phyloP scores from a whole-genome alignment of 352 stramenopile species.

The Phytopythium kandeliae region DNA sequence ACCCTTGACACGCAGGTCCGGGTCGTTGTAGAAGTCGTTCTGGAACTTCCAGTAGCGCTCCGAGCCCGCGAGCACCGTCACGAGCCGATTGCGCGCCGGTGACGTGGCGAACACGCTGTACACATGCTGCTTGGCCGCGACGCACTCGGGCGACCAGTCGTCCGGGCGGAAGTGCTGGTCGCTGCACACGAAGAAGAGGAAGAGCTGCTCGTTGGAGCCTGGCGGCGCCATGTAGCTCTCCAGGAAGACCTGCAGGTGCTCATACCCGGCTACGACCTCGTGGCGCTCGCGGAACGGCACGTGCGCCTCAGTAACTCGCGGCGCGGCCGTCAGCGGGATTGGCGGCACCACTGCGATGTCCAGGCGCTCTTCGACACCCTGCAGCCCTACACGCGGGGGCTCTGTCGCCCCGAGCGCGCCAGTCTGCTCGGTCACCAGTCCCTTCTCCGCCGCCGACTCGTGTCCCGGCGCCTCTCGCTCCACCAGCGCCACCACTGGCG shows the following conservation, averaged over 20 bases:
- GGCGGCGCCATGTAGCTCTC: constrained; percentile 31
- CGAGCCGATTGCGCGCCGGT: constrained; percentile 35
- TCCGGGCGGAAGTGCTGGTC: constrained; percentile 41
- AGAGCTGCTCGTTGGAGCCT: constrained; percentile 45
- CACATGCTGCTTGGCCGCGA: constrained; percentile 38
- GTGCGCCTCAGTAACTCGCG: background rate
- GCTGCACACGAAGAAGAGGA: constrained; percentile 68
- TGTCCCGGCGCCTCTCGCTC: too few species aligned
- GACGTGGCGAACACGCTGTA: constrained; percentile 59
- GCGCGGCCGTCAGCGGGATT: background rate
- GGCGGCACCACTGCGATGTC: background rate
- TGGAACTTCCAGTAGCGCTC: constrained; percentile 35
- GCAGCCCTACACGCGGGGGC: too few species aligned
- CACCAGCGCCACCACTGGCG: too few species aligned
- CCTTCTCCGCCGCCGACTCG: too few species aligned
- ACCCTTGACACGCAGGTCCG: constrained; percentile 29
- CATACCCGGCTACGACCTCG: constrained; percentile 38
- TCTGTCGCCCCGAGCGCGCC: background rate
- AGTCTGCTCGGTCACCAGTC: background rate
- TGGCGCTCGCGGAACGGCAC: constrained; percentile 31
- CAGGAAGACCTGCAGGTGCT: constrained; percentile 41
- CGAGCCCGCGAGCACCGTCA: constrained; percentile 53
- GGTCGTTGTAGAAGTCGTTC: constrained; percentile 39
- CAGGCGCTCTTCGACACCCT: too few species aligned
- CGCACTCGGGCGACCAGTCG: constrained; percentile 50